Evolutionary conservation across 2,329 filamentous ascomycete species (phyloP).

Genomic region (Ceratocystis destructans): DNA sequence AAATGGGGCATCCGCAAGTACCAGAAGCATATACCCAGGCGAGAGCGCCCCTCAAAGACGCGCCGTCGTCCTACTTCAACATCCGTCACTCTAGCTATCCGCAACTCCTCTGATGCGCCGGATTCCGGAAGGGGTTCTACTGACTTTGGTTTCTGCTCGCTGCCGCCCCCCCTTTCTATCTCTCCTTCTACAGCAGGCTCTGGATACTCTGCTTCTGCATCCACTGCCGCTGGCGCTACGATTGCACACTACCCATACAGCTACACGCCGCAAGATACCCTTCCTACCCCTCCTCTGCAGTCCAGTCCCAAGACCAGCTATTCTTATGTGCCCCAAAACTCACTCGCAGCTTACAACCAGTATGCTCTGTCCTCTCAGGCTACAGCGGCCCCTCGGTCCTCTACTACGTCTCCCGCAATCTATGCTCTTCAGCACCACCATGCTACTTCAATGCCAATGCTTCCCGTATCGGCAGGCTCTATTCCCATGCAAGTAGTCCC

Average conservation of each 20-base stretch:
- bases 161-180: not conserved
- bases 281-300: not conserved
- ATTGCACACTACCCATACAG: not conserved
- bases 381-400: not conserved
- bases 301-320: not conserved
- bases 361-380: not conserved
- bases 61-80: not conserved
- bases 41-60: not conserved
- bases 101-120: not conserved
- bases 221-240: not conserved
- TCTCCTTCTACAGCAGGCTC: not conserved
- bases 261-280: not conserved
- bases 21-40: conserved; percentile 11
- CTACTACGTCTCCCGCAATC: not conserved
- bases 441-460: not conserved
- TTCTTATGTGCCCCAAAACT: not conserved
- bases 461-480: not conserved
- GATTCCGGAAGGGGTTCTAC: too few species aligned
- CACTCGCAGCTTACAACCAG: not conserved
- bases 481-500: not conserved
- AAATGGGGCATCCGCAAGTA: conserved; percentile 19
- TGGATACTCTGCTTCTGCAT: not conserved
- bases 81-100: not conserved
- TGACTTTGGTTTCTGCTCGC: not conserved
- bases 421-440: not conserved